phyloP scores from a whole-genome alignment of 352 stramenopile genomes.

The Phytophthora aleatoria region DNA sequence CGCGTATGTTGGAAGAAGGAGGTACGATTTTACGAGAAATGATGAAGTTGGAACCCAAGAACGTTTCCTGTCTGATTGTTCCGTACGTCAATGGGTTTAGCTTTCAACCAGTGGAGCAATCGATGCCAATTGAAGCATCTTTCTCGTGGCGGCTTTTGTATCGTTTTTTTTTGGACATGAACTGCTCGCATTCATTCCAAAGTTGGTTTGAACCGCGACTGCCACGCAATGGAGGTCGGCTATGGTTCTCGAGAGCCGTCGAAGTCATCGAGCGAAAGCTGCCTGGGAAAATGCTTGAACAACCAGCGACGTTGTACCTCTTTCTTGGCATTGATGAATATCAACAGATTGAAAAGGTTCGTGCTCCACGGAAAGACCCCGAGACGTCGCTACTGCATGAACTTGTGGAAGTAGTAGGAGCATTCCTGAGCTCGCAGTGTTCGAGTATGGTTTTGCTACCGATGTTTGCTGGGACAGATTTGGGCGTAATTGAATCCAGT shows the following conservation, averaged over 20 bases:
- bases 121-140: constrained; percentile 42
- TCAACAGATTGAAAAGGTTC: constrained; percentile 33
- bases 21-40: constrained; percentile 4
- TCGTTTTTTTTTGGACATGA: constrained; percentile 35
- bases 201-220: constrained; percentile 8
- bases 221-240: constrained; percentile 6
- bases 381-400: constrained; percentile 12
- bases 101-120: neutral
- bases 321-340: constrained; percentile 46
- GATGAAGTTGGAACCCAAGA: constrained; percentile 6
- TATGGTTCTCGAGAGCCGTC: neutral
- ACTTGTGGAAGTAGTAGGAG: constrained; percentile 5
- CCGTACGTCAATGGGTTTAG: neutral
- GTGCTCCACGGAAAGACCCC: neutral
- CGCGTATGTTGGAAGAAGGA: neutral
- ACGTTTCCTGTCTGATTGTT: neutral
- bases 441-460: constrained; percentile 16
- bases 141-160: constrained; percentile 30
- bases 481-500: neutral
- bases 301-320: constrained; percentile 22
- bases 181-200: constrained; percentile 25
- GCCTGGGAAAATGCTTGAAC: neutral
- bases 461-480: constrained; percentile 3
- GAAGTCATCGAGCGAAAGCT: constrained; percentile 20
- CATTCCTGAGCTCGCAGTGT: neutral